These are phyloP conservation scores for Pythium plurisporium DNA, from an alignment of 352 stramenopile genomes.

Conservation along the genomic window DNA sequence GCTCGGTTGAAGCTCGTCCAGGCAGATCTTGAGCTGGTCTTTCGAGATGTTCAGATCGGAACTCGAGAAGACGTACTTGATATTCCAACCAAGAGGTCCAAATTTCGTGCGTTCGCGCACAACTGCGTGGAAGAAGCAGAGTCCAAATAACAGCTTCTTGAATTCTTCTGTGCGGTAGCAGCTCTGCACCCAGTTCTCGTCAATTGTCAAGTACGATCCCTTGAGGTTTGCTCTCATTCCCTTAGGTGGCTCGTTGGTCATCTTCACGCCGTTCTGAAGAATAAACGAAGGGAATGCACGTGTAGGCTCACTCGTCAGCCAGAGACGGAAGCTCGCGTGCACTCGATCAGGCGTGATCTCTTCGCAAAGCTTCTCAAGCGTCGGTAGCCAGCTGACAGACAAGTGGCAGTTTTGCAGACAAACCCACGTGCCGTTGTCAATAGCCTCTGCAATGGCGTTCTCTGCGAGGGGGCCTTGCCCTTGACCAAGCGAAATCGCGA, in stretches of 20 bases:
- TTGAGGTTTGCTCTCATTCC: constrained; percentile 93
- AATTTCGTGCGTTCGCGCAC: constrained; percentile 86
- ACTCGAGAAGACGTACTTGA: constrained; percentile 86
- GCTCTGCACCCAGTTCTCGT: constrained; percentile 67
- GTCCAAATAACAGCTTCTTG: constrained; percentile 80
- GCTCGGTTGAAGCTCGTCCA: constrained; percentile 56
- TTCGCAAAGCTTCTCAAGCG: constrained; percentile 92
- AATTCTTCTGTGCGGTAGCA: constrained; percentile 60
- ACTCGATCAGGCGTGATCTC: constrained; percentile 91
- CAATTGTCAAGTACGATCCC: constrained; percentile 85
- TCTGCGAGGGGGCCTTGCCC: constrained; percentile 91
- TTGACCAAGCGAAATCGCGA: constrained; percentile 93
- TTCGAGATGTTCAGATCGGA: constrained; percentile 84
- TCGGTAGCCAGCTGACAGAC: constrained; percentile 92
- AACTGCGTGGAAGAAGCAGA: constrained; percentile 93
- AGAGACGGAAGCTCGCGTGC: constrained; percentile 91
- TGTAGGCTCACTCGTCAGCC: constrained; percentile 94
- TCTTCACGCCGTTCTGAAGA: constrained; percentile 92
- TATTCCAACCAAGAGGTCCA: constrained; percentile 83
- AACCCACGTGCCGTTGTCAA: constrained; percentile 93
- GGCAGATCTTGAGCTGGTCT: constrained; percentile 79
- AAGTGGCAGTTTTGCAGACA: constrained; percentile 96
- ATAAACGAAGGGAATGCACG: constrained; percentile 92
- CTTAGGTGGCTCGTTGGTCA: constrained; percentile 94
- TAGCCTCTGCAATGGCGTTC: constrained; percentile 90